Percentiles rank a stretch among this genome's conserved stretches.
phyloP scores from a whole-genome alignment of 306 rosid species.

The Trifolium repens region DNA sequence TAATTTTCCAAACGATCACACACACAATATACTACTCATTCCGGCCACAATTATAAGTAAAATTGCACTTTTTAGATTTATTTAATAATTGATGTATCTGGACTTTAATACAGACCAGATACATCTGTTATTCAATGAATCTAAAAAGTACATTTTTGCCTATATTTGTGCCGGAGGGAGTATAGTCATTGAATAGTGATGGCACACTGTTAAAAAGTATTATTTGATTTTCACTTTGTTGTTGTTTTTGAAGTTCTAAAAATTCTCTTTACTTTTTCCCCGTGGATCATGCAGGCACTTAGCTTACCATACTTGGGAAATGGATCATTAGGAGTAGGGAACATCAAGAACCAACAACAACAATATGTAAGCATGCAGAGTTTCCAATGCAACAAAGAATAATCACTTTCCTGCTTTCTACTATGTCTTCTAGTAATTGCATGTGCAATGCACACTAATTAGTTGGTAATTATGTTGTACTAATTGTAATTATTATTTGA shows the following conservation, averaged over 20 bases:
- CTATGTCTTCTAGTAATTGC: conserved; percentile 30
- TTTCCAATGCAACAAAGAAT: conserved; percentile 49
- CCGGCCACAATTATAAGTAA: too few species aligned
- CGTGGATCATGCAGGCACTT: conserved; percentile 71
- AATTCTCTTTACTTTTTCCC: background rate
- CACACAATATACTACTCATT: conserved; percentile 14
- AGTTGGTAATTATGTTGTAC: conserved; percentile 48
- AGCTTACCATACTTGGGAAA: conserved; percentile 89
- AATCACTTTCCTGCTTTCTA: conserved; percentile 20
- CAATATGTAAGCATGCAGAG: conserved; percentile 68
- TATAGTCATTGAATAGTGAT: conserved; percentile 17
- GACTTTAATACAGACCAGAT: too few species aligned
- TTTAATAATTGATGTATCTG: too few species aligned
- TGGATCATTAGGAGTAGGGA: conserved; percentile 51
- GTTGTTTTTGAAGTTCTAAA: background rate
- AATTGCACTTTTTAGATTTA: too few species aligned
- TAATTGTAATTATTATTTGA: conserved; percentile 46
- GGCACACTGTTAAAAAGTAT: conserved; percentile 25
- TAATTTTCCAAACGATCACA: conserved; percentile 14
- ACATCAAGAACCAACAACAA: conserved; percentile 61
- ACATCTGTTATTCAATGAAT: too few species aligned
- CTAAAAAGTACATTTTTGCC: too few species aligned
- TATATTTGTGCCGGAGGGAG: too few species aligned
- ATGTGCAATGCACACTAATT: conserved; percentile 31
- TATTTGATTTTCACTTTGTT: background rate